These are phyloP conservation scores for Pseudohyphozyma bogoriensis DNA, from an alignment of 768 basidiomycete genomes.

Conservation along the genomic window DNA sequence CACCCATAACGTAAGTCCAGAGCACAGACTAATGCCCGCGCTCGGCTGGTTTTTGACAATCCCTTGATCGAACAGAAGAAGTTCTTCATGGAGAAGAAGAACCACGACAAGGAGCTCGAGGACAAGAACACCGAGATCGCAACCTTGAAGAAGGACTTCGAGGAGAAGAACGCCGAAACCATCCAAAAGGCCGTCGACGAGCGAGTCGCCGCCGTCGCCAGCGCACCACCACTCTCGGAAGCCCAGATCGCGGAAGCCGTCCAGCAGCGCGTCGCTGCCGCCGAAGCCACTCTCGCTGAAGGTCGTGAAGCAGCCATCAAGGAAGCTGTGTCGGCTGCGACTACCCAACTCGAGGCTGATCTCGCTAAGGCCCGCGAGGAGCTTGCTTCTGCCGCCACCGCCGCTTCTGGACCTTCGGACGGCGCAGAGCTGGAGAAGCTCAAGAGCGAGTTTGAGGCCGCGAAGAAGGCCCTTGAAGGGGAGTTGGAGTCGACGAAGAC, in stretches of 20 bases:
- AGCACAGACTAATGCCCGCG: too few species aligned
- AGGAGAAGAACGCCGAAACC: constrained; percentile 19
- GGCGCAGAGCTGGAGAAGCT: constrained; percentile 28
- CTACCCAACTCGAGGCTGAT: constrained; percentile 29
- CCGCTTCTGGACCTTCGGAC: not conserved
- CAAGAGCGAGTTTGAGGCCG: constrained; percentile 43
- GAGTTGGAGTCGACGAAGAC: constrained; percentile 30
- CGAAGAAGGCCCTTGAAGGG: constrained; percentile 38
- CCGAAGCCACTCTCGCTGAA: constrained; percentile 15
- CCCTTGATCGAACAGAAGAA: too few species aligned
- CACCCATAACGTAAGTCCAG: too few species aligned
- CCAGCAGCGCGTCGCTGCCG: constrained; percentile 19
- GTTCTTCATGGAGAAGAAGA: too few species aligned
- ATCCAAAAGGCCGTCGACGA: constrained; percentile 23
- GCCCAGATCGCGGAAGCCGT: not conserved
- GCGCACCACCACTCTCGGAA: constrained; percentile 26
- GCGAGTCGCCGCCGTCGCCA: constrained; percentile 17
- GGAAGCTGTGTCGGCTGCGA: constrained; percentile 26
- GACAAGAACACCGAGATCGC: not conserved
- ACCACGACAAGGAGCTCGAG: constrained; percentile 1
- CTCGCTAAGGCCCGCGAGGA: constrained; percentile 7
- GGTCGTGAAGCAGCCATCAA: constrained; percentile 28
- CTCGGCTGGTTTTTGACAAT: too few species aligned
- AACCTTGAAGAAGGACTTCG: constrained; percentile 7
- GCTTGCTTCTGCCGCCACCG: not conserved